Evolutionary conservation across 2,329 filamentous ascomycete genomes (phyloP).

Genomic region (Scytalidium sp.): DNA sequence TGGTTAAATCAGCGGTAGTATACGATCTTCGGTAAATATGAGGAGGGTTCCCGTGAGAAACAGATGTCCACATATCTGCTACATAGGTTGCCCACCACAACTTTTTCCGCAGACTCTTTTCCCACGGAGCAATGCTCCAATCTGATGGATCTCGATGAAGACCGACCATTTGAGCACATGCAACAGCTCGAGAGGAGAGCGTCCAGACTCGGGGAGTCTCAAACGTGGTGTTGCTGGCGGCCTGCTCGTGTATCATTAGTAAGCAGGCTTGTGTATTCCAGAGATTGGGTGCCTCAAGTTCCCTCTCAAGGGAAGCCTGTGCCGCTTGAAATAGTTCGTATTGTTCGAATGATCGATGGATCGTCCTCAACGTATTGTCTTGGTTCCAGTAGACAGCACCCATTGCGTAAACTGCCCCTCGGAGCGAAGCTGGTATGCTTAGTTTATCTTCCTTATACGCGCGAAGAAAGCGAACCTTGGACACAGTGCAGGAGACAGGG

Average conservation of each 20-base stretch:
- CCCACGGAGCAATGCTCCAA: constrained; percentile 40
- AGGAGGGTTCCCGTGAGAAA: constrained; percentile 44
- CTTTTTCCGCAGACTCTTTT: constrained; percentile 30
- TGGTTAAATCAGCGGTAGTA: constrained; percentile 33
- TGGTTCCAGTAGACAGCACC: constrained; percentile 40
- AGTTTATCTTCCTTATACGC: constrained; percentile 35
- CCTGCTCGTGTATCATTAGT: constrained; percentile 41
- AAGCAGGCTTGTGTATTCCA: constrained; percentile 45
- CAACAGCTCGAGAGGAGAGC: constrained; percentile 38
- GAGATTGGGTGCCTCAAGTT: constrained; percentile 44
- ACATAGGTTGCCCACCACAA: constrained; percentile 44
- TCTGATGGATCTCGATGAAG: constrained; percentile 39
- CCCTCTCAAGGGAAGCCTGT: constrained; percentile 39
- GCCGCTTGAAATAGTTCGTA: constrained; percentile 40
- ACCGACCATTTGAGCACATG: constrained; percentile 43
- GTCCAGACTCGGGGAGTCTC: constrained; percentile 45
- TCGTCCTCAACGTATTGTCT: constrained; percentile 27
- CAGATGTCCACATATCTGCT: constrained; percentile 42
- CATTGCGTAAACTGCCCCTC: constrained; percentile 42
- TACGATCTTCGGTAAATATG: constrained; percentile 39
- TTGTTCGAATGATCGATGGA: constrained; percentile 36
- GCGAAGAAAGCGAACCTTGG: constrained; percentile 40
- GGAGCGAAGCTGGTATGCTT: constrained; percentile 40
- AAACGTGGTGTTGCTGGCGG: constrained; percentile 42
- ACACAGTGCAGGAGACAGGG: constrained; percentile 39